Evolutionary conservation across 2,329 filamentous ascomycete genomes (phyloP).

Genomic region (Penicillium sp.): DNA sequence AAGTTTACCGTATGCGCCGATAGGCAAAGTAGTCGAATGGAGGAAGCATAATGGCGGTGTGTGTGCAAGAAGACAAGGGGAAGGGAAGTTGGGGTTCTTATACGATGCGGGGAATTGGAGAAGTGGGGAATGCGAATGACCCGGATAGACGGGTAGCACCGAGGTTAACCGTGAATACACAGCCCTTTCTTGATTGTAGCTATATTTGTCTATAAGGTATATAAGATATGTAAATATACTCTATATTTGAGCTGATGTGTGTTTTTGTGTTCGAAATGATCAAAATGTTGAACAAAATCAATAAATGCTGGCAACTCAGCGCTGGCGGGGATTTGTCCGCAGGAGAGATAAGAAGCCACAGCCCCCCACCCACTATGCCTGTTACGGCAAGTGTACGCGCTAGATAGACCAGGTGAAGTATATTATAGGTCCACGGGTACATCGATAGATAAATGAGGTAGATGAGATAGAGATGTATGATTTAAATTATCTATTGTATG

Average conservation of each 20-base stretch:
- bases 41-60: constrained; percentile 44
- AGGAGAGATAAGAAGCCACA: not conserved
- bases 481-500: not conserved
- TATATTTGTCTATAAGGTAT: not conserved
- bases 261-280: too few relatives aligned
- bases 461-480: not conserved
- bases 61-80: constrained; percentile 1
- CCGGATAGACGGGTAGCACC: not conserved
- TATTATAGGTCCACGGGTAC: not conserved
- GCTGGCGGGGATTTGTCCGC: not conserved
- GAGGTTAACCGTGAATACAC: constrained; percentile 3
- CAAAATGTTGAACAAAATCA: not conserved
- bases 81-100: constrained; percentile 13
- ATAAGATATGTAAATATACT: not conserved
- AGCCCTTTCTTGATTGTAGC: not conserved
- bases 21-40: constrained; percentile 69
- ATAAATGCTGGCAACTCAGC: not conserved
- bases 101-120: constrained; percentile 17
- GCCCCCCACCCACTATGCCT: not conserved
- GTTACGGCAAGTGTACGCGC: not conserved
- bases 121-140: constrained; percentile 20
- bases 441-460: not conserved
- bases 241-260: not conserved
- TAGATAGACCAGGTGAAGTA: not conserved
- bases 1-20: constrained; percentile 64